Percentiles rank a stretch among this genome's conserved stretches.
Conservation (phyloP, 352 stramenopile species). For the Phytopythium cucurbitacearum region DNA sequence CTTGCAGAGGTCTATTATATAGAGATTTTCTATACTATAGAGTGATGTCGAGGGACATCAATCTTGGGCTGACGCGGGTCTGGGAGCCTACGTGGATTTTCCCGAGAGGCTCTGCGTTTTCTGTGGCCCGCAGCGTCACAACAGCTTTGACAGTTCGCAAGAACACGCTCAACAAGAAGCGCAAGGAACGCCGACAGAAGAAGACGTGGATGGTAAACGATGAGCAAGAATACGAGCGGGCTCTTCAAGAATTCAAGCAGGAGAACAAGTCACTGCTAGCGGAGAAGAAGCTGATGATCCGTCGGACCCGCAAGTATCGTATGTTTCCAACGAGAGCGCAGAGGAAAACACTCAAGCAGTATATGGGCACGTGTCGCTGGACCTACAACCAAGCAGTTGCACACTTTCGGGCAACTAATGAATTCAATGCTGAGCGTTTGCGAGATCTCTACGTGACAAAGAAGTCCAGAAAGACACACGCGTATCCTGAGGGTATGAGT, state of each 20-base stretch:
- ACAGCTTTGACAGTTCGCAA: not conserved
- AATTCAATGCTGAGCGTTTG: not conserved
- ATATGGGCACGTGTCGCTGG: not conserved
- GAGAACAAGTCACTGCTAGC: not conserved
- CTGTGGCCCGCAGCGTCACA: no score
- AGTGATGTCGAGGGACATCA: no score
- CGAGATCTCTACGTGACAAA: not conserved
- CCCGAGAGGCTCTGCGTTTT: no score
- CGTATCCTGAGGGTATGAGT: slow-evolving; percentile 1
- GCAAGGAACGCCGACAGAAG: not conserved
- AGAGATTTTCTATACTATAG: no score
- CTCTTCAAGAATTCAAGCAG: not conserved
- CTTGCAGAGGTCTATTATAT: no score
- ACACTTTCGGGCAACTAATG: not conserved
- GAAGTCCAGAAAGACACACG: not conserved
- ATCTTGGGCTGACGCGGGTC: no score
- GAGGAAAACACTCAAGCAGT: not conserved
- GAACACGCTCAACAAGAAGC: not conserved
- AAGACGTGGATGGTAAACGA: not conserved
- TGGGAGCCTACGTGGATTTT: no score
- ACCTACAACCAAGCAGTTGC: slow-evolving; percentile 6
- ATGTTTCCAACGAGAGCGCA: not conserved
- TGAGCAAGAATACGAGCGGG: not conserved
- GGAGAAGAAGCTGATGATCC: not conserved
- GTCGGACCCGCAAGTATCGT: not conserved